Evolutionary conservation across 2,329 filamentous ascomycete genomes (phyloP).

Genomic region (Magnaporthiopsis incrustans): DNA sequence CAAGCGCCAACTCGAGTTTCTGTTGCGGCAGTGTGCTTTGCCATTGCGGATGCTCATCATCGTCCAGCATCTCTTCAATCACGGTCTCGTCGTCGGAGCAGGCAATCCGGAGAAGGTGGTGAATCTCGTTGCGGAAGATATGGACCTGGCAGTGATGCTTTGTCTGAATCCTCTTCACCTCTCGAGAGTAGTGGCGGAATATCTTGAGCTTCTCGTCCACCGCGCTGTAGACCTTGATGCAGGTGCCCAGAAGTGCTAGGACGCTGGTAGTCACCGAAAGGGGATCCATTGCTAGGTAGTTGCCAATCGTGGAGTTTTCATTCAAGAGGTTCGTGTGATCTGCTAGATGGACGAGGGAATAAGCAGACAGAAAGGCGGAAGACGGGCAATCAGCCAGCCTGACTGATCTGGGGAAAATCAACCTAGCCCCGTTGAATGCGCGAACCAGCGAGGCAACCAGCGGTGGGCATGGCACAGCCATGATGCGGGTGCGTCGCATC

Average conservation of each 20-base stretch:
- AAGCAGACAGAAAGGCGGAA: too few relatives aligned
- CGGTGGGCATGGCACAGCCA: too few relatives aligned
- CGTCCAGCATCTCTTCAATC: conserved; percentile 5
- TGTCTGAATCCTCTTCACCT: not conserved
- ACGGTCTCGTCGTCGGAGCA: not conserved
- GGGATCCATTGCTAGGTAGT: conserved; percentile 7
- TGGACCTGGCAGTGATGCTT: not conserved
- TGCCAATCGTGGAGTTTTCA: not conserved
- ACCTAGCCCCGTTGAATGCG: too few relatives aligned
- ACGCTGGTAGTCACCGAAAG: conserved; percentile 3
- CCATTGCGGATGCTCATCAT: conserved; percentile 4
- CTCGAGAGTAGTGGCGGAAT: conserved; percentile 8
- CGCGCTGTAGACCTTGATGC: not conserved
- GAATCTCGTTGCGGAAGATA: conserved; percentile 5
- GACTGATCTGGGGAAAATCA: too few relatives aligned
- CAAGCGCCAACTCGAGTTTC: not conserved
- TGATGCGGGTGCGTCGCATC: too few relatives aligned
- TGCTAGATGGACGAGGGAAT: too few relatives aligned
- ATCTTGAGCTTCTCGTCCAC: conserved; percentile 6
- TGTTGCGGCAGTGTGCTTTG: not conserved
- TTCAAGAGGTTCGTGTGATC: too few relatives aligned
- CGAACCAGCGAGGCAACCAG: too few relatives aligned
- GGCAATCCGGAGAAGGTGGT: conserved; percentile 6
- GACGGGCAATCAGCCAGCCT: too few relatives aligned
- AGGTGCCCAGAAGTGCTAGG: conserved; percentile 3